Evolutionary conservation across 352 stramenopile species (phyloP).

Genomic region (Pythium phragmitis): DNA sequence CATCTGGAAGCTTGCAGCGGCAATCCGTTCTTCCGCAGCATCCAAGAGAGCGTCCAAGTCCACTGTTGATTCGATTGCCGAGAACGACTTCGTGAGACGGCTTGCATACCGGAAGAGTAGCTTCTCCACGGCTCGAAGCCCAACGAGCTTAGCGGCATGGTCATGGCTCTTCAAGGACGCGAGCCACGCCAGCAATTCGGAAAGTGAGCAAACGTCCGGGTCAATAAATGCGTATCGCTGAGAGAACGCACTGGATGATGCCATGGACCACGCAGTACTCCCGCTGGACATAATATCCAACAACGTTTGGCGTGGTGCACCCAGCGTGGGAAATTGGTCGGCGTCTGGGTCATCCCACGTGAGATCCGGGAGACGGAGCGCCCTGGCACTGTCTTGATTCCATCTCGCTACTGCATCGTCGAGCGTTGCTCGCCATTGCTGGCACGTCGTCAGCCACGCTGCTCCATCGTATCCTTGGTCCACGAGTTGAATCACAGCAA

Average conservation of each 20-base stretch:
- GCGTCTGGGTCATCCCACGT: background rate
- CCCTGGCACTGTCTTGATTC: background rate
- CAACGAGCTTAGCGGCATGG: background rate
- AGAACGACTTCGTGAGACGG: background rate
- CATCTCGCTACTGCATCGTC: conserved; percentile 1
- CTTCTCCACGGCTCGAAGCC: conserved; percentile 1
- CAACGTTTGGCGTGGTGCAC: background rate
- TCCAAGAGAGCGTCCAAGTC: background rate
- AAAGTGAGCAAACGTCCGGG: background rate
- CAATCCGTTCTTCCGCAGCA: too few species aligned
- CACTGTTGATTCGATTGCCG: background rate
- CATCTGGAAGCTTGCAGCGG: too few species aligned
- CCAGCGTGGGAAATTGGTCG: background rate
- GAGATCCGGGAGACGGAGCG: conserved; percentile 1
- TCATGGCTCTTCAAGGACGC: conserved; percentile 1
- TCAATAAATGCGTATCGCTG: conserved; percentile 1
- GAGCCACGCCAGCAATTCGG: background rate
- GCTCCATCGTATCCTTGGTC: conserved; percentile 3
- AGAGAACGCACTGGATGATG: background rate
- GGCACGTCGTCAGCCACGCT: conserved; percentile 4
- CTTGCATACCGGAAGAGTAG: background rate
- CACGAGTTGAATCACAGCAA: background rate
- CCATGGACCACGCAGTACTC: background rate
- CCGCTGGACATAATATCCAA: background rate
- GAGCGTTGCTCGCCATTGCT: conserved; percentile 1